A percentile compares a stretch with the other conserved stretches of the same genome.
Conservation (phyloP, 75 land plant species). For the Pinus taeda region DNA sequence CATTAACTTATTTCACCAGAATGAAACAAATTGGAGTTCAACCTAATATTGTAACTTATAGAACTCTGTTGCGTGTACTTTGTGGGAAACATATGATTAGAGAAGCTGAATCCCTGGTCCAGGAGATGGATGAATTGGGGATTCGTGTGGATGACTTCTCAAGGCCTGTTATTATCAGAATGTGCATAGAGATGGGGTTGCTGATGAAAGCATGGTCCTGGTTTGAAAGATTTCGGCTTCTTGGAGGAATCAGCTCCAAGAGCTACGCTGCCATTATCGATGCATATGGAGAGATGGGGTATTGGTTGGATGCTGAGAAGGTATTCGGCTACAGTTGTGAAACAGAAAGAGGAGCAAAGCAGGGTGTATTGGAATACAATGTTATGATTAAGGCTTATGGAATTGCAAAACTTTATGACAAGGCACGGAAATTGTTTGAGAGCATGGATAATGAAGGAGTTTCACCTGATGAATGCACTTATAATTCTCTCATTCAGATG, state of each 20-base stretch:
- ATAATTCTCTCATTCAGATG: conserved; percentile 56
- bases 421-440: conserved; percentile 61
- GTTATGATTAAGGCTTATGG: conserved; percentile 91
- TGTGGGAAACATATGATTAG: conserved; percentile 46
- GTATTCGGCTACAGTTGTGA: conserved; percentile 41
- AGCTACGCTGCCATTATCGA: conserved; percentile 64
- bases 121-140: conserved; percentile 60
- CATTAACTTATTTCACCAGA: conserved; percentile 41
- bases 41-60: conserved; percentile 67
- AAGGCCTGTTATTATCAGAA: conserved; percentile 51
- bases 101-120: conserved; percentile 49
- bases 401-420: conserved; percentile 25
- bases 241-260: conserved; percentile 42
- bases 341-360: conserved; percentile 1
- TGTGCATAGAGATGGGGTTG: conserved; percentile 61
- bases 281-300: conserved; percentile 73
- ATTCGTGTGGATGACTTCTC: conserved; percentile 55
- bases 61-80: conserved; percentile 63
- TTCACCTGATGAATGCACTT: conserved; percentile 54
- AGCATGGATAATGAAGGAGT: conserved; percentile 45
- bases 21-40: conserved; percentile 57
- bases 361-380: conserved; percentile 47
- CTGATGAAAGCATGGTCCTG: conserved; percentile 43
- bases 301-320: conserved; percentile 52
- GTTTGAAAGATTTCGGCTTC: conserved; percentile 42